A percentile compares a stretch with the other conserved stretches of the same genome.
Evolutionary conservation across 23 red algal species (phyloP).

Genomic region (Gracilaria caudata): DNA sequence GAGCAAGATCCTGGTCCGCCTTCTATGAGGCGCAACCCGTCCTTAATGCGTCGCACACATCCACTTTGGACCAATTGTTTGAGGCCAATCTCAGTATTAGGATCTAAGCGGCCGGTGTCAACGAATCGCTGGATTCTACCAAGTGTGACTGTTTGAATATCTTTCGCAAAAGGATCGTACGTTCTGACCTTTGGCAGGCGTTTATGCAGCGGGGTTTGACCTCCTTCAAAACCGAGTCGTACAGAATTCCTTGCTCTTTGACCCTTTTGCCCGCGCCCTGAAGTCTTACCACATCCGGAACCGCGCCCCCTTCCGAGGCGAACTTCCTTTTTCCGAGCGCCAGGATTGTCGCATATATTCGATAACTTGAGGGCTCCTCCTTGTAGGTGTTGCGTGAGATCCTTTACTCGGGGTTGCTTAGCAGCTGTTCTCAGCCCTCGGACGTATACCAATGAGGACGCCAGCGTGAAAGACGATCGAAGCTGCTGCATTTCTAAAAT

Average conservation of each 20-base stretch:
- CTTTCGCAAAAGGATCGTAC: slow-evolving; percentile 50
- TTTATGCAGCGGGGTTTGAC: slow-evolving; percentile 91
- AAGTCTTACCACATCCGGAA: slow-evolving; percentile 82
- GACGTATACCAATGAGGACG: background rate
- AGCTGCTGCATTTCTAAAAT: background rate
- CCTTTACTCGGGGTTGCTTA: background rate
- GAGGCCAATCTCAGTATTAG: slow-evolving; percentile 39
- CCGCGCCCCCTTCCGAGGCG: slow-evolving; percentile 81
- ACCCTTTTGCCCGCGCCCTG: slow-evolving; percentile 84
- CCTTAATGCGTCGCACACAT: slow-evolving; percentile 42
- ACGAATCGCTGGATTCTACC: slow-evolving; percentile 71
- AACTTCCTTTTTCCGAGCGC: slow-evolving; percentile 69
- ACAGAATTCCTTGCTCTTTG: slow-evolving; percentile 82
- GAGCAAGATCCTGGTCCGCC: slow-evolving; percentile 18
- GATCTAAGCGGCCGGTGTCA: slow-evolving; percentile 73
- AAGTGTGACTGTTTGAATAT: slow-evolving; percentile 54
- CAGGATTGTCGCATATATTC: slow-evolving; percentile 66
- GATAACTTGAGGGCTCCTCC: background rate
- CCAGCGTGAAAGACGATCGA: background rate
- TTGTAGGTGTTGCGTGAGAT: slow-evolving; percentile 8
- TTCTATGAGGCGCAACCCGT: slow-evolving; percentile 46
- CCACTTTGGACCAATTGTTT: slow-evolving; percentile 55
- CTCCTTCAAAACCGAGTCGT: slow-evolving; percentile 90
- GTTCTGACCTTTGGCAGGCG: slow-evolving; percentile 69
- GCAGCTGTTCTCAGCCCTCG: slow-evolving; percentile 10